phyloP scores from a whole-genome alignment of 1,284 basidiomycete species.

The Boletus sp. region DNA sequence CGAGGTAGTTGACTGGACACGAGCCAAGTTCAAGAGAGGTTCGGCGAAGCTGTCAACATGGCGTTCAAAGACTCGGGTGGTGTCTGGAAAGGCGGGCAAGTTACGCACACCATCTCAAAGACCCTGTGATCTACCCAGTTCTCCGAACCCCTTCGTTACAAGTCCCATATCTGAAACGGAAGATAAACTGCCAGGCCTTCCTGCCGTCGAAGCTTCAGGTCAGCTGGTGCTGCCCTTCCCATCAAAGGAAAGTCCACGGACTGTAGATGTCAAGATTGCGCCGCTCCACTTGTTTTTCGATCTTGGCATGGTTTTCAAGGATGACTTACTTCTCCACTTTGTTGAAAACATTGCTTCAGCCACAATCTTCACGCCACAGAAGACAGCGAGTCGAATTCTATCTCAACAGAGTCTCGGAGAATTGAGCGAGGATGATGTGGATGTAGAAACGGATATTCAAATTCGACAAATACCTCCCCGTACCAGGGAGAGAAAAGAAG shows the following conservation, averaged over 20 bases:
- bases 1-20: conserved; percentile 61
- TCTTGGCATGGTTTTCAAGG: conserved; percentile 46
- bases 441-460: conserved; percentile 25
- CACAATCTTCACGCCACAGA: conserved; percentile 18
- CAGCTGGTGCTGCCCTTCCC: conserved; percentile 1
- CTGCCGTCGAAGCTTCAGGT: conserved; percentile 22
- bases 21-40: conserved; percentile 35
- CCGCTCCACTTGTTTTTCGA: conserved; percentile 77
- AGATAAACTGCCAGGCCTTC: conserved; percentile 11
- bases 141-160: conserved; percentile 25
- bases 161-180: conserved; percentile 20
- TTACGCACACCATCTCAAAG: conserved; percentile 20
- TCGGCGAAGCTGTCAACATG: conserved; percentile 59
- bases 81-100: conserved; percentile 14
- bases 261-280: conserved; percentile 41
- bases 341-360: conserved; percentile 25
- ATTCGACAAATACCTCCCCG: conserved; percentile 21
- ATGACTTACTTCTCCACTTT: conserved; percentile 29
- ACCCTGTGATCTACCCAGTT: conserved; percentile 15
- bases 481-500: conserved; percentile 32
- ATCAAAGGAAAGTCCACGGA: conserved; percentile 1
- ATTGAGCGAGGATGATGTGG: conserved; percentile 13
- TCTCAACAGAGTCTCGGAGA: conserved; percentile 6
- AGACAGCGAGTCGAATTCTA: neutral
- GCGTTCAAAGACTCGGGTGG: conserved; percentile 41